A percentile compares a stretch with the other conserved stretches of the same genome.
Evolutionary conservation across 257 asterid species (phyloP).

Genomic region (Linaria vulgaris): DNA sequence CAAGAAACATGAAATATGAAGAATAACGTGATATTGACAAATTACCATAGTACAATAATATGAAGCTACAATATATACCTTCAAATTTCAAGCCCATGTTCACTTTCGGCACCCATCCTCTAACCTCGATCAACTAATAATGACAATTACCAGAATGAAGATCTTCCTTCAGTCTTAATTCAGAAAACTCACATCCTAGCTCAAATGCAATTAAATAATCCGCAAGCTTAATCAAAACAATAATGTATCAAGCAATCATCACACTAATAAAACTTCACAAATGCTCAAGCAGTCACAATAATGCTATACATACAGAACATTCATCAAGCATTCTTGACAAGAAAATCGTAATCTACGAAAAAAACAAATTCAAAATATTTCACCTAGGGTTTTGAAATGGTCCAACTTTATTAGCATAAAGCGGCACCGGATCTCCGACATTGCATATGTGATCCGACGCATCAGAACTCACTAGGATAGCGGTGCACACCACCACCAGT

Average conservation of each 20-base stretch:
- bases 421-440: constrained; percentile 28
- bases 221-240: constrained; percentile 7
- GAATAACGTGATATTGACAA: no score
- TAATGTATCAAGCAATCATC: not conserved
- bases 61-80: not conserved
- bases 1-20: no score
- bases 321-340: not conserved
- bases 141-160: not conserved
- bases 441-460: constrained; percentile 32
- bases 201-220: not conserved
- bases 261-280: not conserved
- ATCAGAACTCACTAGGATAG: constrained; percentile 35
- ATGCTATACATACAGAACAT: not conserved
- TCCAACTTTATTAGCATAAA: constrained; percentile 34
- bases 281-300: not conserved
- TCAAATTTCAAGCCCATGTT: not conserved
- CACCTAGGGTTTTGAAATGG: constrained; percentile 49
- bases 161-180: not conserved
- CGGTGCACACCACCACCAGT: constrained; percentile 28
- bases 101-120: not conserved
- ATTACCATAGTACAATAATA: not conserved
- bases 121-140: constrained; percentile 8
- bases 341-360: not conserved
- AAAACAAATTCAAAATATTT: not conserved
- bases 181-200: not conserved